Evolutionary conservation across 2,329 filamentous ascomycete genomes (phyloP).

Genomic region (Fusarium brevicatenulatum): DNA sequence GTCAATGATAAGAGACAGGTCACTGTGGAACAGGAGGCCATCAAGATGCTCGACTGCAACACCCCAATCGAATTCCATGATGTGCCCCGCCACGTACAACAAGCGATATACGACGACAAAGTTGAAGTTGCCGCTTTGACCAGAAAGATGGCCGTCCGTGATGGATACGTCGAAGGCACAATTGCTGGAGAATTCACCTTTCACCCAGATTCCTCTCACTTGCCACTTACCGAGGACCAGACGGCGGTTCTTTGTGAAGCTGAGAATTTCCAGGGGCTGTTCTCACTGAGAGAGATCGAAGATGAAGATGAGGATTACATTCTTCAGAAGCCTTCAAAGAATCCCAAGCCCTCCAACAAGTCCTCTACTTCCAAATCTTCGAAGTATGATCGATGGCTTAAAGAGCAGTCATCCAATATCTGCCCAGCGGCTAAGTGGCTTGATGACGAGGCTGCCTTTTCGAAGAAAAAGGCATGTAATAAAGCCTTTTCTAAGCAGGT

Average conservation of each 20-base stretch:
- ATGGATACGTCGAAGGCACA: conserved; percentile 27
- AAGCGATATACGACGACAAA: conserved; percentile 15
- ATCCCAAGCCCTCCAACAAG: background rate
- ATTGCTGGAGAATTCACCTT: conserved; percentile 36
- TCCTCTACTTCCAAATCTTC: background rate
- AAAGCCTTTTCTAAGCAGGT: conserved; percentile 16
- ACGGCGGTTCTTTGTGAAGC: conserved; percentile 20
- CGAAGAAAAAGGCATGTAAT: conserved; percentile 16
- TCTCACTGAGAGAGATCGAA: background rate
- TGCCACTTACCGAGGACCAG: conserved; percentile 25
- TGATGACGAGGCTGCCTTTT: background rate
- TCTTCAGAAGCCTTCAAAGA: background rate
- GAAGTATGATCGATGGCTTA: conserved; percentile 10
- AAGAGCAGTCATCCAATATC: background rate
- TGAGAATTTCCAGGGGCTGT: background rate
- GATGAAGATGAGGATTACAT: background rate
- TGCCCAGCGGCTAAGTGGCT: conserved; percentile 9
- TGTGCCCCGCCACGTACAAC: background rate
- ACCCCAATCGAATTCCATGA: background rate
- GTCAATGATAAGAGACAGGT: background rate
- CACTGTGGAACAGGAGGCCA: background rate
- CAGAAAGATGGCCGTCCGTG: conserved; percentile 22
- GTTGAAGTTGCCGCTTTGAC: conserved; percentile 6
- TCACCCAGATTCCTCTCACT: conserved; percentile 21
- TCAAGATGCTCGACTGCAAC: background rate